Evolutionary conservation across 2,329 filamentous ascomycete genomes (phyloP).

Genomic region (Epichloe brachyelytri): DNA sequence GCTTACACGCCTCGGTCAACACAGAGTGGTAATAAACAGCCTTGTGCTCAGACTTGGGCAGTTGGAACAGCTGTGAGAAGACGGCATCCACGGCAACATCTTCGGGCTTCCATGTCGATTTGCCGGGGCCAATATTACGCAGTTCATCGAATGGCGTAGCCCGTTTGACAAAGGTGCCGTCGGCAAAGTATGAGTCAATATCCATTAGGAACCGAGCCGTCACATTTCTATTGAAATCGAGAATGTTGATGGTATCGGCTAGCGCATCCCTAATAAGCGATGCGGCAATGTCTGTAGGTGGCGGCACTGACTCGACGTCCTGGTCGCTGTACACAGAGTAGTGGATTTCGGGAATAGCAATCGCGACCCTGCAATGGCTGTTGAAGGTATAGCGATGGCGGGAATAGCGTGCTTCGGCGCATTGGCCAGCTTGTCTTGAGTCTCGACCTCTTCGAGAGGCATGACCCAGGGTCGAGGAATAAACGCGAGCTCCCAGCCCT

Average conservation of each 20-base stretch:
- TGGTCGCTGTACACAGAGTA: constrained; percentile 85
- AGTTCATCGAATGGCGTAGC: constrained; percentile 88
- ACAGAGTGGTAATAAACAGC: constrained; percentile 94
- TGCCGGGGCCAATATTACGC: constrained; percentile 49
- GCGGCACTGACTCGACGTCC: constrained; percentile 79
- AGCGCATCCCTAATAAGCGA: constrained; percentile 76
- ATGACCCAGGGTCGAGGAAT: constrained; percentile 57
- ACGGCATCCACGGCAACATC: constrained; percentile 96
- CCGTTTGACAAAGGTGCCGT: constrained; percentile 82
- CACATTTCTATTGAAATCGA: constrained; percentile 83
- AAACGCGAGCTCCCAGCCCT: constrained; percentile 61
- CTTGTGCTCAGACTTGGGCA: constrained; percentile 82
- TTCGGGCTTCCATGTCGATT: constrained; percentile 89
- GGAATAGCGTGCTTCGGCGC: constrained; percentile 69
- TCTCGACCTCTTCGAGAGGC: constrained; percentile 45
- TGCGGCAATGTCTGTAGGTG: constrained; percentile 60
- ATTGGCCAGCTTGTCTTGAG: constrained; percentile 44
- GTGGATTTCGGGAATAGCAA: constrained; percentile 81
- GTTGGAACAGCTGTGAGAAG: constrained; percentile 85
- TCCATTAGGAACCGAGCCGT: constrained; percentile 86
- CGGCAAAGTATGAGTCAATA: constrained; percentile 85
- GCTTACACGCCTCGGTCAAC: constrained; percentile 88
- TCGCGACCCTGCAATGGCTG: constrained; percentile 59
- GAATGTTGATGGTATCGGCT: constrained; percentile 83
- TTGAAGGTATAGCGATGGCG: constrained; percentile 58